These are phyloP conservation scores for Thecamonas trahens DNA, from an alignment of 78 protist genomes.

Conservation along the genomic window DNA sequence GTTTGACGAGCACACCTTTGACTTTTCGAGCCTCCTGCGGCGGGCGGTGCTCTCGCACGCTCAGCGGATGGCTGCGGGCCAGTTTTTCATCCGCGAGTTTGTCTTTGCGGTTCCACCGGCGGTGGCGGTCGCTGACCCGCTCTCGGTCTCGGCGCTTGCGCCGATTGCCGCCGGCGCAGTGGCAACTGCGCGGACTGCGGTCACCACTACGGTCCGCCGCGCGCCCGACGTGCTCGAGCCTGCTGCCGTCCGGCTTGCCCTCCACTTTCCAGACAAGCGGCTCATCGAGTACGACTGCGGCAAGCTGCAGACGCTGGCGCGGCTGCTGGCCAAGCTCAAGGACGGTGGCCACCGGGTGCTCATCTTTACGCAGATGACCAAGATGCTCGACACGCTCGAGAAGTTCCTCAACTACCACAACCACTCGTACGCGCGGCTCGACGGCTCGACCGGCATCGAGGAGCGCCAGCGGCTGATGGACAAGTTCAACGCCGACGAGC, in stretches of 20 bases:
- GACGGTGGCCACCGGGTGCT: constrained; percentile 55
- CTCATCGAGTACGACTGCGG: constrained; percentile 92
- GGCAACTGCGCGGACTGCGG: no score
- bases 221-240: background rate
- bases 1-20: no score
- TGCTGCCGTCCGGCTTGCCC: constrained; percentile 17
- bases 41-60: no score
- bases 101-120: background rate
- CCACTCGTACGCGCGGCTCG: constrained; percentile 82
- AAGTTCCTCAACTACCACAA: constrained; percentile 49
- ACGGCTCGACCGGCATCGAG: constrained; percentile 86
- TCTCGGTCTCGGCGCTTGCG: no score
- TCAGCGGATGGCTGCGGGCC: background rate
- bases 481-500: constrained; percentile 65
- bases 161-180: no score
- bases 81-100: background rate
- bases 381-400: constrained; percentile 90
- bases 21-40: background rate
- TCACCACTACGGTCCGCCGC: no score
- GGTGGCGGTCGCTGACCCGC: no score
- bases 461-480: constrained; percentile 76
- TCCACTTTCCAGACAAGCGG: constrained; percentile 82
- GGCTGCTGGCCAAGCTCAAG: constrained; percentile 56
- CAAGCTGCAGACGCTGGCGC: constrained; percentile 74
- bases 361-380: constrained; percentile 88